Conservation (phyloP, 2,329 filamentous ascomycete species). For the Ascochyta koolunga region DNA sequence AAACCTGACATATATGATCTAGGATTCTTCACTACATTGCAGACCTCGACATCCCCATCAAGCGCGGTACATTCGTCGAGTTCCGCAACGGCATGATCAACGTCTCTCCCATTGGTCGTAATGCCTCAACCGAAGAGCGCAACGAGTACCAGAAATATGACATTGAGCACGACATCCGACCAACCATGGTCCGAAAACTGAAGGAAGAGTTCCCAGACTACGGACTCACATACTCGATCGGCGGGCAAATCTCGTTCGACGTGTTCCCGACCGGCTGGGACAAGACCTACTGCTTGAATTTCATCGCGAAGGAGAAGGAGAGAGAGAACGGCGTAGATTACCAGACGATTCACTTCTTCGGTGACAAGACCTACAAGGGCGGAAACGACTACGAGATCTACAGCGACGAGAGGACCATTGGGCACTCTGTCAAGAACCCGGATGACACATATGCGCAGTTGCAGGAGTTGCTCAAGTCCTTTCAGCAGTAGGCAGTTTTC, state of each 20-base stretch:
- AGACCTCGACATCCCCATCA: conserved; percentile 81
- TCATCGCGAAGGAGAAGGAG: conserved; percentile 79
- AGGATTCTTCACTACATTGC: conserved; percentile 78
- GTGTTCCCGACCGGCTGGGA: conserved; percentile 98
- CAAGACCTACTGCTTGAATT: conserved; percentile 94
- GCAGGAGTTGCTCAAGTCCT: conserved; percentile 72
- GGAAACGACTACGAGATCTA: conserved; percentile 98
- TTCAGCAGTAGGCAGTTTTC: conserved; percentile 20
- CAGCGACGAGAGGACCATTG: conserved; percentile 77
- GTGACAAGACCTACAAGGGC: conserved; percentile 89
- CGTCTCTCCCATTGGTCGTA: conserved; percentile 81
- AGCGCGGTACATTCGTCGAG: conserved; percentile 84
- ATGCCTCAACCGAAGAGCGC: conserved; percentile 80
- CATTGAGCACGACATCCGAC: conserved; percentile 74
- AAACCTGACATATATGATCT: conserved; percentile 40
- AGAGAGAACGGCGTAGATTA: conserved; percentile 73
- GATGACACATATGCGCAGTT: conserved; percentile 81
- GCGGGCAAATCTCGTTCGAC: conserved; percentile 97
- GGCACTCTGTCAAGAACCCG: conserved; percentile 81
- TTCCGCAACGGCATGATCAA: conserved; percentile 94
- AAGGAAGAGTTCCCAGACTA: conserved; percentile 82
- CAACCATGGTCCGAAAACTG: conserved; percentile 76
- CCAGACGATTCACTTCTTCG: conserved; percentile 95
- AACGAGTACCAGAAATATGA: conserved; percentile 84
- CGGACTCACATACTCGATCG: conserved; percentile 91